These are phyloP conservation scores for Lentinula detonsa DNA, from an alignment of 768 basidiomycete genomes.

Conservation along the genomic window DNA sequence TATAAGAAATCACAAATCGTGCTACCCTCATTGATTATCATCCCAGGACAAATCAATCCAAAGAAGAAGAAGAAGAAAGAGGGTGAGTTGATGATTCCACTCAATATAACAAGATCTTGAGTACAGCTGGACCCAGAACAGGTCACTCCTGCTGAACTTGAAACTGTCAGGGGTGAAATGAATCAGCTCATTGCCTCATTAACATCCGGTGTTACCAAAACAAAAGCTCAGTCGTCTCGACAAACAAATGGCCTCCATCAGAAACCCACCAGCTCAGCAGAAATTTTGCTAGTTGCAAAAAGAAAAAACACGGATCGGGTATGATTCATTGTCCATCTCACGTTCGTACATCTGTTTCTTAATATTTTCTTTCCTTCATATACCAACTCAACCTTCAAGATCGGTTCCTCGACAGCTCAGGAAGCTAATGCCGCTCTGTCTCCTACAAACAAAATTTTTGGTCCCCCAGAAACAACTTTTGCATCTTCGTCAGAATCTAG, in stretches of 20 bases:
- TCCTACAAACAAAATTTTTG: neutral
- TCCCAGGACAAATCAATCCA: slow-evolving; percentile 7
- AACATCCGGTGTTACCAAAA: neutral
- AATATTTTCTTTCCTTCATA: neutral
- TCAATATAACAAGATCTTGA: neutral
- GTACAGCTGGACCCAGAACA: neutral
- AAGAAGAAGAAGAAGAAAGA: slow-evolving; percentile 12
- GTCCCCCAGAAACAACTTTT: neutral
- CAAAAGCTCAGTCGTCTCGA: neutral
- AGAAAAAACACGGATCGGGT: neutral
- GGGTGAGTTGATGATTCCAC: neutral
- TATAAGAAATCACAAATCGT: slow-evolving; percentile 4
- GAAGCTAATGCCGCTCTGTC: neutral
- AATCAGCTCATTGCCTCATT: neutral
- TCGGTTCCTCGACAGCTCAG: neutral
- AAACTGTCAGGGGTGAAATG: neutral
- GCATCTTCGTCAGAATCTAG: neutral
- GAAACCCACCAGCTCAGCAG: neutral
- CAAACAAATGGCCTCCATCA: neutral
- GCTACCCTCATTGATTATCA: neutral
- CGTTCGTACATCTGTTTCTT: neutral
- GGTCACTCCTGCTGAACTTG: neutral
- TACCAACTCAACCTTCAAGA: neutral
- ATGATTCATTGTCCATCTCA: neutral
- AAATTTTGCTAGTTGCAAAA: neutral